Evolutionary conservation across 2,329 filamentous ascomycete species (phyloP).

Genomic region (Cryphonectria carpinicola): DNA sequence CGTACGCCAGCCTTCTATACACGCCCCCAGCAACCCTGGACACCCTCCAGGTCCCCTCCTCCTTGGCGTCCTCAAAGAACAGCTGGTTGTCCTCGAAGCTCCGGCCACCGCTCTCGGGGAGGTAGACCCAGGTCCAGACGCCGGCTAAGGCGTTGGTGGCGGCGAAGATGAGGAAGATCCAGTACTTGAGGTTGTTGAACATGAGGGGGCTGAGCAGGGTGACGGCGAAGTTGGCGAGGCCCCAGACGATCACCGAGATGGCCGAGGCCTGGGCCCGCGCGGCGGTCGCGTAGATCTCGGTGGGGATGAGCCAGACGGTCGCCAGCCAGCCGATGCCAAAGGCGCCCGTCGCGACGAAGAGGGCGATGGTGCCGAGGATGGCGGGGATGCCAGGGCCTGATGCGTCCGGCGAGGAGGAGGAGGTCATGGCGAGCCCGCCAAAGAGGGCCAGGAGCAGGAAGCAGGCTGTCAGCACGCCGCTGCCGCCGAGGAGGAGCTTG

Average conservation of each 20-base stretch:
- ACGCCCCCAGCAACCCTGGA: constrained; percentile 55
- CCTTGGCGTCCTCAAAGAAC: constrained; percentile 58
- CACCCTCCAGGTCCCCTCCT: constrained; percentile 58
- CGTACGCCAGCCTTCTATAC: constrained; percentile 36
- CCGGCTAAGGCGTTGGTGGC: constrained; percentile 59
- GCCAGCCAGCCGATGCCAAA: constrained; percentile 65
- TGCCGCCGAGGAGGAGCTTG: constrained; percentile 57
- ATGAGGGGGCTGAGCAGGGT: constrained; percentile 32
- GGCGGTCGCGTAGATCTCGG: constrained; percentile 60
- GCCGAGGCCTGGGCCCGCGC: constrained; percentile 59
- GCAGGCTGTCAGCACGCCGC: constrained; percentile 49
- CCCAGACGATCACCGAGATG: constrained; percentile 59
- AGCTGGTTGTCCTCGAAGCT: constrained; percentile 64
- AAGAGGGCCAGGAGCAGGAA: constrained; percentile 58
- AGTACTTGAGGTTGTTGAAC: constrained; percentile 59
- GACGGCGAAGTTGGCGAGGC: constrained; percentile 57
- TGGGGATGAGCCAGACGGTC: constrained; percentile 63
- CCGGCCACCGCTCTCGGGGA: constrained; percentile 59
- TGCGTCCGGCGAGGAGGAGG: constrained; percentile 34
- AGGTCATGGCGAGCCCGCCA: constrained; percentile 50
- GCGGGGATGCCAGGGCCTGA: constrained; percentile 47
- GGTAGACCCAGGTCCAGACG: constrained; percentile 53
- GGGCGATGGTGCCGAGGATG: constrained; percentile 53
- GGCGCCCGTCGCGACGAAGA: constrained; percentile 62
- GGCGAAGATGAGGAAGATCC: constrained; percentile 60